Percentiles rank a stretch among this genome's conserved stretches.
Conservation (phyloP, 148 eudicot species). For the Gaultheria prostrata region DNA sequence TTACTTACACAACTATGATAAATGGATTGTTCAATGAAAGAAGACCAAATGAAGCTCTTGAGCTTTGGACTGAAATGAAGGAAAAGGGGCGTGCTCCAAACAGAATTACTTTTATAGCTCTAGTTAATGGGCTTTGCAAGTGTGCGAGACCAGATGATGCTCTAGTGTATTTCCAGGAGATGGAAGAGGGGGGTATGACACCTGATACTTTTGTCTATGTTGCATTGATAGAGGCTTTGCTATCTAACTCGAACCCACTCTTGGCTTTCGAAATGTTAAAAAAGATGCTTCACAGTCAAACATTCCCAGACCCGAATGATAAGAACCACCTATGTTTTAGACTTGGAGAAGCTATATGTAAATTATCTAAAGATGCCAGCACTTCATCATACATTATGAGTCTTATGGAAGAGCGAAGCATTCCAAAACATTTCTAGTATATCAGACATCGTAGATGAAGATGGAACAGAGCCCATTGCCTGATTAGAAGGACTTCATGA, state of each 20-base stretch:
- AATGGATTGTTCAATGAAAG: slow-evolving; percentile 70
- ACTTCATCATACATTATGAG: slow-evolving; percentile 34
- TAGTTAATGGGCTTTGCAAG: slow-evolving; percentile 83
- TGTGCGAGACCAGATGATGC: slow-evolving; percentile 57
- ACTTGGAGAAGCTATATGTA: slow-evolving; percentile 44
- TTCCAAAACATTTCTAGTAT: slow-evolving; percentile 24
- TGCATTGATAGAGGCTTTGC: slow-evolving; percentile 38
- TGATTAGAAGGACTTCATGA: neutral
- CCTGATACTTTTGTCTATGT: slow-evolving; percentile 22
- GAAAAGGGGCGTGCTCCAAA: slow-evolving; percentile 20
- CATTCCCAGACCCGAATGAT: slow-evolving; percentile 38
- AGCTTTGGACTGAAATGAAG: slow-evolving; percentile 40
- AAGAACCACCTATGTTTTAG: slow-evolving; percentile 41
- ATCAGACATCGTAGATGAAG: slow-evolving; percentile 8
- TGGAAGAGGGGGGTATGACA: slow-evolving; percentile 57
- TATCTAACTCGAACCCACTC: slow-evolving; percentile 36
- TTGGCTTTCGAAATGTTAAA: slow-evolving; percentile 53
- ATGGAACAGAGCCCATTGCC: neutral
- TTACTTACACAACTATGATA: slow-evolving; percentile 32
- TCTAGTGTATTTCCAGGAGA: slow-evolving; percentile 47
- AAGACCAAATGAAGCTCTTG: slow-evolving; percentile 60
- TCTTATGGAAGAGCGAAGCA: slow-evolving; percentile 42
- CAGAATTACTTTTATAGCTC: slow-evolving; percentile 30
- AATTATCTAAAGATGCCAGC: slow-evolving; percentile 41
- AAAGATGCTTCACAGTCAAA: slow-evolving; percentile 43